These are phyloP conservation scores for Tetrahymena malaccensis DNA, from an alignment of 73 alveolate genomes.

Conservation along the genomic window DNA sequence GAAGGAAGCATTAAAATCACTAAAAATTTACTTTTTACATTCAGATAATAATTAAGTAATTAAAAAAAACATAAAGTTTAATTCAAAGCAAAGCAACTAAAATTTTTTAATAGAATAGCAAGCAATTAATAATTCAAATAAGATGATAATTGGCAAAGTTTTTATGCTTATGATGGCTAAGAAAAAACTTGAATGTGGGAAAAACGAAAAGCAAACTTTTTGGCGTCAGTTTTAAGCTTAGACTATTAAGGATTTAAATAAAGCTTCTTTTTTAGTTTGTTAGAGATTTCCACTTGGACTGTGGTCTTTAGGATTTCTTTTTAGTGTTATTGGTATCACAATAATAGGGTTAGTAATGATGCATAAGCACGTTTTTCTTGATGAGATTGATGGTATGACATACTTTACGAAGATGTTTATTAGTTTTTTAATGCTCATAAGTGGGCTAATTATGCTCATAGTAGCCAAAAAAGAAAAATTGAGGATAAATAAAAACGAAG, in stretches of 20 bases:
- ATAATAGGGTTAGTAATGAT: neutral
- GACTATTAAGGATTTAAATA: neutral
- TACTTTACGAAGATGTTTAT: neutral
- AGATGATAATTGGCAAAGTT: neutral
- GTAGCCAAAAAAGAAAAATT: neutral
- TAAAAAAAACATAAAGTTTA: neutral
- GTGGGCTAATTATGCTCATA: neutral
- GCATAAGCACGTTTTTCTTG: neutral
- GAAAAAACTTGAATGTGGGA: neutral
- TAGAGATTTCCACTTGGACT: neutral
- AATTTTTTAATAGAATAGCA: neutral
- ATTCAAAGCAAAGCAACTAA: neutral
- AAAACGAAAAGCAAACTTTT: neutral
- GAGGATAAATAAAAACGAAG: neutral
- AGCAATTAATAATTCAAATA: neutral
- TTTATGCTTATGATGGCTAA: neutral
- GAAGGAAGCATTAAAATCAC: neutral
- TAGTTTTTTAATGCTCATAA: neutral
- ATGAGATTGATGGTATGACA: neutral
- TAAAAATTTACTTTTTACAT: neutral
- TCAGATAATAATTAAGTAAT: neutral
- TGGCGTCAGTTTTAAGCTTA: neutral
- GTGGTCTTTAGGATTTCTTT: neutral
- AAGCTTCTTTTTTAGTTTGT: neutral
- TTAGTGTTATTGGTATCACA: neutral